phyloP scores from a whole-genome alignment of 2,329 filamentous ascomycete genomes.

The Aspergillus oerlinghausenensis region DNA sequence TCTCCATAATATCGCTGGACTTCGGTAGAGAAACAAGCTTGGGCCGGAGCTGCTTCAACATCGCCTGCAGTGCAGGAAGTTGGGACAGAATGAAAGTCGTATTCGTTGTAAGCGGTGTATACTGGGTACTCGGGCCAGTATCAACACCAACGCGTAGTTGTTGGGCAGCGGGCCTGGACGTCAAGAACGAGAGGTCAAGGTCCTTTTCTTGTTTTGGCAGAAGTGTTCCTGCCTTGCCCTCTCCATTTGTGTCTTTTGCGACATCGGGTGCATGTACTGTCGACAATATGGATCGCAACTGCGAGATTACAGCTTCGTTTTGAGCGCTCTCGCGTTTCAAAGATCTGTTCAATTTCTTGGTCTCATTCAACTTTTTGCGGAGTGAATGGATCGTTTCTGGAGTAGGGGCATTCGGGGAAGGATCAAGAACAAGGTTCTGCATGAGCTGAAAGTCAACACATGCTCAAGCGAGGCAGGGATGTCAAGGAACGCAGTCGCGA shows the following conservation, averaged over 20 bases:
- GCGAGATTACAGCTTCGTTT: constrained; percentile 66
- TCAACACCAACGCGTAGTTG: constrained; percentile 43
- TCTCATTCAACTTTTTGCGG: constrained; percentile 70
- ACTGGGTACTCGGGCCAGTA: constrained; percentile 30
- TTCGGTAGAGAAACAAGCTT: constrained; percentile 50
- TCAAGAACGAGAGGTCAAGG: constrained; percentile 53
- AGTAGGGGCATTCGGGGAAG: constrained; percentile 46
- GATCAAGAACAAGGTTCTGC: constrained; percentile 36
- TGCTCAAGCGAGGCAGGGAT: not conserved
- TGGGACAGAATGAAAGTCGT: constrained; percentile 74
- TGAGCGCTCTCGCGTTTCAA: constrained; percentile 65
- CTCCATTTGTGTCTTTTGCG: constrained; percentile 12
- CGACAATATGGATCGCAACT: constrained; percentile 58
- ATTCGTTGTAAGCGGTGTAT: constrained; percentile 41
- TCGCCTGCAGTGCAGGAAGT: constrained; percentile 68
- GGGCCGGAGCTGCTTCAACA: constrained; percentile 64
- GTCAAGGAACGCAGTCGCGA: not conserved
- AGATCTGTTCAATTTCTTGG: constrained; percentile 66
- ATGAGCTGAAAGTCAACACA: not conserved
- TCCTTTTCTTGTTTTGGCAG: constrained; percentile 19
- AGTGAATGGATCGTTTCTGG: constrained; percentile 67
- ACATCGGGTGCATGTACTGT: constrained; percentile 14
- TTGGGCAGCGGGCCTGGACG: constrained; percentile 45
- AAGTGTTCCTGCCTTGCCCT: constrained; percentile 11
- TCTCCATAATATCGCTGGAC: constrained; percentile 33